A percentile compares a stretch with the other conserved stretches of the same genome.
phyloP scores from a whole-genome alignment of 2,329 filamentous ascomycete genomes.

The Phyllosticta citriasiana region DNA sequence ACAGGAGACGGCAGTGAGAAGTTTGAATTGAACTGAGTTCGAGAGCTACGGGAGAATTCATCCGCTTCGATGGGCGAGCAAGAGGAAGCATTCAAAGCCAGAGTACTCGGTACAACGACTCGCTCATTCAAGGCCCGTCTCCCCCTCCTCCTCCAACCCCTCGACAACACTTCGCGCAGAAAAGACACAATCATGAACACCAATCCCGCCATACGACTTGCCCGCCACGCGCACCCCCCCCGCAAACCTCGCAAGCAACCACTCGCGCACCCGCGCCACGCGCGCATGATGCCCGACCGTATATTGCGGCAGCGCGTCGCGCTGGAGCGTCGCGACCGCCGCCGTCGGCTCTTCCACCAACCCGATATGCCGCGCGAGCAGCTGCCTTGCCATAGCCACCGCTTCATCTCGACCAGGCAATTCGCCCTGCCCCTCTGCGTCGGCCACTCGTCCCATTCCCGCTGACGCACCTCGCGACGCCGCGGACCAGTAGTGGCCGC shows the following conservation, averaged over 20 bases:
- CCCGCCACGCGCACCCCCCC: constrained; percentile 54
- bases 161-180: neutral
- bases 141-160: neutral
- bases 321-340: constrained; percentile 50
- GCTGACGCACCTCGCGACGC: neutral
- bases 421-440: constrained; percentile 11
- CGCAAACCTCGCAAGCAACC: constrained; percentile 47
- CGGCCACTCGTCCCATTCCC: no score
- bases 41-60: no score
- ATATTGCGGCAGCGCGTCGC: constrained; percentile 84
- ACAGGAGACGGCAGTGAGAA: neutral
- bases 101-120: no score
- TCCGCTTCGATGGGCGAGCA: no score
- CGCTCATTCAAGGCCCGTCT: neutral
- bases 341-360: constrained; percentile 55
- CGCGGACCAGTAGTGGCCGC: constrained; percentile 77
- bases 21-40: neutral
- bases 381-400: constrained; percentile 55
- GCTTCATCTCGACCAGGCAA: constrained; percentile 55
- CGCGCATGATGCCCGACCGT: constrained; percentile 61
- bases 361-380: constrained; percentile 64
- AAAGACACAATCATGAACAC: constrained; percentile 41
- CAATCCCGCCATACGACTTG: constrained; percentile 37
- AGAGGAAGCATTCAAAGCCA: neutral
- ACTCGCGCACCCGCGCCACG: constrained; percentile 47